Evolutionary conservation across 805 yeast genomes (phyloP).

Genomic region (Saccharomycopsis sp.): DNA sequence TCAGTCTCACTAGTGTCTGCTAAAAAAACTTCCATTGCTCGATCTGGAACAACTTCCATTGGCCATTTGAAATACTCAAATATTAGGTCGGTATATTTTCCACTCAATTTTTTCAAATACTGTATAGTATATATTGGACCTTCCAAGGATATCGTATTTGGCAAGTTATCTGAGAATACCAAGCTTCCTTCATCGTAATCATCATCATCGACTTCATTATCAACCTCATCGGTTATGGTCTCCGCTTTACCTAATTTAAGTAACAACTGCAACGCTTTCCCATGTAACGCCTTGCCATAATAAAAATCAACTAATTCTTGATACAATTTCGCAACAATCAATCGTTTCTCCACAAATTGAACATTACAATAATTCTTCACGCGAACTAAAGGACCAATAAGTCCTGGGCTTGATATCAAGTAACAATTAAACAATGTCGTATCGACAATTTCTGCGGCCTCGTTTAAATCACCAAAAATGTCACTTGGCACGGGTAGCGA

Average conservation of each 20-base stretch:
- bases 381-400: conserved; percentile 79
- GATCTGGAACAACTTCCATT: conserved; percentile 31
- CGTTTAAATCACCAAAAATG: conserved; percentile 27
- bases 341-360: conserved; percentile 47
- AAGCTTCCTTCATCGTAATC: conserved; percentile 26
- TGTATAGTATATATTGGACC: conserved; percentile 42
- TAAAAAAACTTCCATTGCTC: conserved; percentile 52
- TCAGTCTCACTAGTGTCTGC: conserved; percentile 56
- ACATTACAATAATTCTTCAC: conserved; percentile 69
- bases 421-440: conserved; percentile 75
- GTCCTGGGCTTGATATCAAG: conserved; percentile 54
- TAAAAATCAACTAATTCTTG: conserved; percentile 18
- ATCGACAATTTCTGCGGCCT: conserved; percentile 51
- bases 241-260: conserved; percentile 28
- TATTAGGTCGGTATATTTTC: conserved; percentile 44
- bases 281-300: conserved; percentile 19
- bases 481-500: conserved; percentile 24
- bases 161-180: conserved; percentile 1
- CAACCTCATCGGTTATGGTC: not conserved
- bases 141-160: conserved; percentile 22
- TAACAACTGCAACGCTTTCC: conserved; percentile 59
- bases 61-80: conserved; percentile 52
- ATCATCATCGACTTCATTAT: conserved; percentile 19
- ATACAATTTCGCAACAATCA: conserved; percentile 25
- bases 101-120: conserved; percentile 51